Conservation (phyloP, 2,329 filamentous ascomycete species). For the Stagonosporopsis chrysanthemi region DNA sequence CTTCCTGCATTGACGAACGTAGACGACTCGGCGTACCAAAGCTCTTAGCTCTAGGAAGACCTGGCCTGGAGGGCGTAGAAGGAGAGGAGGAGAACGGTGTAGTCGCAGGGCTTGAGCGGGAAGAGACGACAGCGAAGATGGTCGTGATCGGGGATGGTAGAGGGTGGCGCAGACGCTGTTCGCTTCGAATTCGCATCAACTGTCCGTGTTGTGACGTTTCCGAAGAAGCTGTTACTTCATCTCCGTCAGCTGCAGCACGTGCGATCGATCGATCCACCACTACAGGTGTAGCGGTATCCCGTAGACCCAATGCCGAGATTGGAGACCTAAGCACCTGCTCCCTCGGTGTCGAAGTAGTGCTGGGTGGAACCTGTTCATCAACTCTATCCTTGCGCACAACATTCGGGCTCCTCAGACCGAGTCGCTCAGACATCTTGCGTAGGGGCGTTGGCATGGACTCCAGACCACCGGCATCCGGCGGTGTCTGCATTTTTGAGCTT, state of each 20-base stretch:
- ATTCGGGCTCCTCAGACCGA: constrained; percentile 15
- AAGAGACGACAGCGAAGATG: not conserved
- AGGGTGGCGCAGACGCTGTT: not conserved
- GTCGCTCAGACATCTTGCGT: constrained; percentile 24
- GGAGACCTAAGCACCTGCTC: not conserved
- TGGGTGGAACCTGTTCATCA: not conserved
- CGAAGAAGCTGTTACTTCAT: not conserved
- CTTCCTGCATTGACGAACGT: constrained; percentile 20
- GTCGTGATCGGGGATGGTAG: not conserved
- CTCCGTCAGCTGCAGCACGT: not conserved
- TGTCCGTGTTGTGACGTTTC: not conserved
- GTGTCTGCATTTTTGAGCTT: not conserved
- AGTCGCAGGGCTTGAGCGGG: not conserved
- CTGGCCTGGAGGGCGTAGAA: constrained; percentile 3
- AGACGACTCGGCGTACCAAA: constrained; percentile 8
- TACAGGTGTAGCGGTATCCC: not conserved
- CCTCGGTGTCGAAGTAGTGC: not conserved
- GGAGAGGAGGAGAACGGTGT: not conserved
- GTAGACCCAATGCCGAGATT: not conserved
- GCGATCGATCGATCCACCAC: not conserved
- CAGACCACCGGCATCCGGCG: not conserved
- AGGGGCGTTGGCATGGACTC: constrained; percentile 28
- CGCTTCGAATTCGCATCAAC: not conserved
- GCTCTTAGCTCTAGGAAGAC: constrained; percentile 4
- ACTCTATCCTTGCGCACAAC: not conserved